Percentiles rank a stretch among this genome's conserved stretches.
These are phyloP conservation scores for Chlamydomonas asymmetrica DNA, from an alignment of 139 green algal species.

Conservation along the genomic window DNA sequence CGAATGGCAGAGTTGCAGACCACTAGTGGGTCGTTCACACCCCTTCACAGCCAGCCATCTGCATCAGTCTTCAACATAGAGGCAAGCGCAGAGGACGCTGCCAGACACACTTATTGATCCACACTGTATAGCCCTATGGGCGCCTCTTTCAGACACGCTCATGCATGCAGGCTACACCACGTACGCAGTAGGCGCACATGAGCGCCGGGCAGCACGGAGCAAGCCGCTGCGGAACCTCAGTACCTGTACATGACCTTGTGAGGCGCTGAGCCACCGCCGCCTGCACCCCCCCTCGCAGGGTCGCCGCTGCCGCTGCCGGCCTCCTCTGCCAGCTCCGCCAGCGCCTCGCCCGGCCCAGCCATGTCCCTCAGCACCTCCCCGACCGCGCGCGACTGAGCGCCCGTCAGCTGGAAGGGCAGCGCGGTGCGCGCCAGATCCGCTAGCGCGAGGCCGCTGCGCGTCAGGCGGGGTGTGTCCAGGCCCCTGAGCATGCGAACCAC, in stretches of 20 bases:
- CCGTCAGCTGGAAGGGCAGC: slow-evolving; percentile 61
- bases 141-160: background rate
- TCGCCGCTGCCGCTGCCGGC: slow-evolving; percentile 13
- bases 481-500: background rate
- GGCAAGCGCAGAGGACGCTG: background rate
- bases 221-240: too few relatives aligned
- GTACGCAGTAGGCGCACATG: too few relatives aligned
- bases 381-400: slow-evolving; percentile 37
- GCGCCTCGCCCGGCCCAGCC: slow-evolving; percentile 25
- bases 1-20: background rate
- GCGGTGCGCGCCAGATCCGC: slow-evolving; percentile 21
- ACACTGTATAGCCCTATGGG: background rate
- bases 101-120: background rate
- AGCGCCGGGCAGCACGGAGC: too few relatives aligned
- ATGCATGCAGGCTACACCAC: too few relatives aligned
- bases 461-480: too few relatives aligned
- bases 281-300: background rate
- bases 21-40: background rate
- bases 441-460: slow-evolving; percentile 9
- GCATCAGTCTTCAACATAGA: background rate
- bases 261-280: too few relatives aligned
- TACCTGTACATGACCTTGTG: too few relatives aligned
- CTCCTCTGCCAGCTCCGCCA: slow-evolving; percentile 42
- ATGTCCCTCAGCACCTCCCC: slow-evolving; percentile 16
- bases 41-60: background rate